These are phyloP conservation scores for Pseudohyphozyma bogoriensis DNA, from an alignment of 768 basidiomycete species.

Conservation along the genomic window DNA sequence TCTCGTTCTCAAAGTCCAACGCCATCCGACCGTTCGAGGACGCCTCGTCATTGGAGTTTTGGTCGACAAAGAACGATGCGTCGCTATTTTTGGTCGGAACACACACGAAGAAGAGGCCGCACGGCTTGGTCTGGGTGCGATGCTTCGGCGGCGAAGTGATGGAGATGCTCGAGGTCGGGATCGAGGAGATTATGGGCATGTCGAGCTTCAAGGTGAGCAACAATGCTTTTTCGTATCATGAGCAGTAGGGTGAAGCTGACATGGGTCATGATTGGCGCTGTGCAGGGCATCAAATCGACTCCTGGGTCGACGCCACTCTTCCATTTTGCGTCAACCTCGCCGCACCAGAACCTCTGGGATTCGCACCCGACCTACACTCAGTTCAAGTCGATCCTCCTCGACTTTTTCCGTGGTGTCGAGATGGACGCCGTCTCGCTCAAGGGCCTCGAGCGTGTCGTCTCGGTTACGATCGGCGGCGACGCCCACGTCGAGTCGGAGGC, in stretches of 20 bases:
- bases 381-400: conserved; percentile 80
- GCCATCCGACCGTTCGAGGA: conserved; percentile 81
- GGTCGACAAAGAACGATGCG: conserved; percentile 87
- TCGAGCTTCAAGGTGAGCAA: conserved; percentile 64
- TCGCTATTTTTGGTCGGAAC: conserved; percentile 81
- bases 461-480: conserved; percentile 61
- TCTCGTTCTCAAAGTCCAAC: conserved; percentile 82
- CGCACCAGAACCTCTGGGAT: conserved; percentile 73
- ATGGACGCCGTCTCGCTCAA: conserved; percentile 72
- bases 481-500: conserved; percentile 39
- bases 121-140: conserved; percentile 71
- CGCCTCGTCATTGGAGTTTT: conserved; percentile 74
- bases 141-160: conserved; percentile 76
- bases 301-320: conserved; percentile 83
- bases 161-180: conserved; percentile 91
- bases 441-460: conserved; percentile 80
- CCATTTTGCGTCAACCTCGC: conserved; percentile 58
- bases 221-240: too few species aligned
- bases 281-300: conserved; percentile 77
- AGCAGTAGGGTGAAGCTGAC: background rate
- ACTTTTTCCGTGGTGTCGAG: conserved; percentile 75
- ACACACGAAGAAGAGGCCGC: conserved; percentile 86
- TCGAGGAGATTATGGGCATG: conserved; percentile 72
- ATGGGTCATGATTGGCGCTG: background rate
- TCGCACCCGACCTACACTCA: conserved; percentile 84